These are phyloP conservation scores for Euphorbia peplus DNA, from an alignment of 345 rosid genomes.

Conservation along the genomic window DNA sequence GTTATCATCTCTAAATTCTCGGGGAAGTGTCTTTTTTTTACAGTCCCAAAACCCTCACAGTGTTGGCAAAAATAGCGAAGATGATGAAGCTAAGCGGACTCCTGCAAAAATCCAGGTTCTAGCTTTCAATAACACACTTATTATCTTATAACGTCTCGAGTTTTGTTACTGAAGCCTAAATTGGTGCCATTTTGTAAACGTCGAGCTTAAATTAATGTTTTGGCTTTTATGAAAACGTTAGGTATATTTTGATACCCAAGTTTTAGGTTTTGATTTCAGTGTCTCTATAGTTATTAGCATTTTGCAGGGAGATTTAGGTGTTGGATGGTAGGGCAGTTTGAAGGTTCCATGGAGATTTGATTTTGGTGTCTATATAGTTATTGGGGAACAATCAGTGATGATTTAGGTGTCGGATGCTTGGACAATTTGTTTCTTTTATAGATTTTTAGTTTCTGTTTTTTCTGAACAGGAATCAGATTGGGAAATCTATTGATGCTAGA, in stretches of 20 bases:
- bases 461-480: conserved; percentile 10
- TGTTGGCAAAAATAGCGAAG: not conserved
- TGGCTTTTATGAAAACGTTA: too few relatives aligned
- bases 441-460: not conserved
- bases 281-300: not conserved
- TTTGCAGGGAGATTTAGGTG: not conserved
- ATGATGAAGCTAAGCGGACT: conserved; percentile 9
- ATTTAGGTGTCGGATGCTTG: too few relatives aligned
- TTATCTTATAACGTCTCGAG: too few relatives aligned
- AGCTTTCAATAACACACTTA: too few relatives aligned
- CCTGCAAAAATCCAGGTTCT: conserved; percentile 5
- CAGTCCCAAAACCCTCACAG: conserved; percentile 8
- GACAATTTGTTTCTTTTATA: not conserved
- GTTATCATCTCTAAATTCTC: not conserved
- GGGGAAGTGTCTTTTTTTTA: not conserved
- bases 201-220: too few relatives aligned
- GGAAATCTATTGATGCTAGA: conserved; percentile 8
- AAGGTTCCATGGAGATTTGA: not conserved
- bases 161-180: too few relatives aligned
- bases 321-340: not conserved
- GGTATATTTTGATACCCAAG: not conserved
- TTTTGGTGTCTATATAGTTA: too few relatives aligned
- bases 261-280: not conserved
- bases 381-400: too few relatives aligned
- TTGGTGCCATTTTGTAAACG: too few relatives aligned